Evolutionary conservation across 768 basidiomycete species (phyloP).

Genomic region (Melanogaster broomeanus): DNA sequence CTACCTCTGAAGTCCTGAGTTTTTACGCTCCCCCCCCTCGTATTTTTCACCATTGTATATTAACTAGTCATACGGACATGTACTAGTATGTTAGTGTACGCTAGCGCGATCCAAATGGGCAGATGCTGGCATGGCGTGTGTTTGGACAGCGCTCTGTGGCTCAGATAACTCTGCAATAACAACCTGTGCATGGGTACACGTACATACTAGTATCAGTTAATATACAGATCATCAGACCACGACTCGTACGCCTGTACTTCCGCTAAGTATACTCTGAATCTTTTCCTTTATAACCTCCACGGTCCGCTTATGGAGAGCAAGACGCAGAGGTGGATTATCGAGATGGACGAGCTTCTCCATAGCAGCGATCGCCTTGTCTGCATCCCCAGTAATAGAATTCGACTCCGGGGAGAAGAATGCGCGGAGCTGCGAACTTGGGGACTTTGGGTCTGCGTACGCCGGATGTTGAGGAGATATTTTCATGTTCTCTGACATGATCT

Average conservation of each 20-base stretch:
- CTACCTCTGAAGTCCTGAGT: conserved; percentile 47
- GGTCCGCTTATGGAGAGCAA: conserved; percentile 5
- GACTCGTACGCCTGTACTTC: conserved; percentile 1
- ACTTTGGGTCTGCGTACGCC: not conserved
- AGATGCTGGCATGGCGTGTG: too few relatives aligned
- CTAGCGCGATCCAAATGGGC: too few relatives aligned
- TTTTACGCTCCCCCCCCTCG: not conserved
- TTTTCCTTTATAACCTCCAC: not conserved
- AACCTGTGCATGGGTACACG: too few relatives aligned
- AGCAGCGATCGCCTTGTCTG: conserved; percentile 4
- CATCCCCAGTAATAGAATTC: not conserved
- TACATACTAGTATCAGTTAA: not conserved
- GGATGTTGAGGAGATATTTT: not conserved
- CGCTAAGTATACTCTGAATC: not conserved
- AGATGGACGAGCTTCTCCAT: conserved; percentile 5
- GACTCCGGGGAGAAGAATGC: not conserved
- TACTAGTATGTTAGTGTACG: too few relatives aligned
- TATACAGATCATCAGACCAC: conserved; percentile 9
- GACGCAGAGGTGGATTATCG: conserved; percentile 6
- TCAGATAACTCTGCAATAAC: too few relatives aligned
- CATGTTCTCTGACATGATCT: conserved; percentile 4
- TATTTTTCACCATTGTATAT: not conserved
- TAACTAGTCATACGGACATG: too few relatives aligned
- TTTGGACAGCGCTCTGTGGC: too few relatives aligned
- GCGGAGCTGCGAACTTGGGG: conserved; percentile 1